Evolutionary conservation across 768 basidiomycete species (phyloP).

Genomic region (Kwoniella dejecticola): DNA sequence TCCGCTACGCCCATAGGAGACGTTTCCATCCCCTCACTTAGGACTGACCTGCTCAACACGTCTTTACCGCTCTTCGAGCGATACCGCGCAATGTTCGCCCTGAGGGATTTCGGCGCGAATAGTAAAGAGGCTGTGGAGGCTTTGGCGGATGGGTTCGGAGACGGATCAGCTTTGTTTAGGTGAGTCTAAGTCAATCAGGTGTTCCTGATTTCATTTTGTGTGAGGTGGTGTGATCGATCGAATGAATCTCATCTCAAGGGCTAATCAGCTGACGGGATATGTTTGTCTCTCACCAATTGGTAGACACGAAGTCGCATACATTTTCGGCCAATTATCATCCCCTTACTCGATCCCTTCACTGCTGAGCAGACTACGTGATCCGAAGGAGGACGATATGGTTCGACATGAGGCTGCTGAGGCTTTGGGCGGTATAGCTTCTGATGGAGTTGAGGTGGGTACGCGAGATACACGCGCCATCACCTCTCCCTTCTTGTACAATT

Average conservation of each 20-base stretch:
- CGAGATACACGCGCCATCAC: too few relatives aligned
- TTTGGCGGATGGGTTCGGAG: slow-evolving; percentile 84
- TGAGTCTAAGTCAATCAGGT: too few relatives aligned
- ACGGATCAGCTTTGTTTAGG: slow-evolving; percentile 92
- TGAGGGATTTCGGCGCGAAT: slow-evolving; percentile 78
- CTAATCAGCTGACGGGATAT: too few relatives aligned
- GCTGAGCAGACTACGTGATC: slow-evolving; percentile 71
- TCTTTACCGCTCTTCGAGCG: slow-evolving; percentile 79
- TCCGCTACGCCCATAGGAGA: slow-evolving; percentile 37
- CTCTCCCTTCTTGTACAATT: too few relatives aligned
- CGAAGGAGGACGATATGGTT: slow-evolving; percentile 88
- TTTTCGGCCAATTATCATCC: slow-evolving; percentile 93
- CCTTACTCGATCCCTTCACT: slow-evolving; percentile 84
- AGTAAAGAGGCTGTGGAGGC: slow-evolving; percentile 82
- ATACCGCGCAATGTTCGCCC: slow-evolving; percentile 97
- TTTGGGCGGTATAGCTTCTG: slow-evolving; percentile 83
- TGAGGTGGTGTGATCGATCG: too few relatives aligned
- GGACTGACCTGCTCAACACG: slow-evolving; percentile 67
- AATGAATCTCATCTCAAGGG: slow-evolving; percentile 1
- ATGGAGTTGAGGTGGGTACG: slow-evolving; percentile 47
- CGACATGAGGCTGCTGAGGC: slow-evolving; percentile 98
- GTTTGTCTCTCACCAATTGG: too few relatives aligned
- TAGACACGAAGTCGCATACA: slow-evolving; percentile 97
- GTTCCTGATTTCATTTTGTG: not conserved
- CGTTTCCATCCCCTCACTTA: slow-evolving; percentile 62